These are phyloP conservation scores for Eremomyces bilateralis DNA, from an alignment of 495 filamentous ascomycete genomes.

Conservation along the genomic window DNA sequence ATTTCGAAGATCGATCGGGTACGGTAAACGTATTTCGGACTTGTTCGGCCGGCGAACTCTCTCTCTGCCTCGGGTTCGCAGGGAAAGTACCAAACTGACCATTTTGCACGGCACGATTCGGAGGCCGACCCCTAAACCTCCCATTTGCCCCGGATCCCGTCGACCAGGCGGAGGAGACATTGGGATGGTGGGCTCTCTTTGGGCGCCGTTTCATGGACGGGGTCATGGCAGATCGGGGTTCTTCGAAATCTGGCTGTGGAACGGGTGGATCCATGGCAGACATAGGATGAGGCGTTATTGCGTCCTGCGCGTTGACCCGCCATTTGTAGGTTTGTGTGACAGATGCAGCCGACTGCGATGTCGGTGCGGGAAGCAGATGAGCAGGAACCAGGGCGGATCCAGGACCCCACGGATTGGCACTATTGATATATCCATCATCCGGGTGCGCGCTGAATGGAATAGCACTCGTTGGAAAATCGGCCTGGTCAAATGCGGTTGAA, in stretches of 20 bases:
- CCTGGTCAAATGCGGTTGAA: conserved; percentile 28
- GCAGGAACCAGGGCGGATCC: conserved; percentile 15
- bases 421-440: conserved; percentile 23
- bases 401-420: conserved; percentile 15
- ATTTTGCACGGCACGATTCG: conserved; percentile 46
- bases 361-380: neutral
- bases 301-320: conserved; percentile 21
- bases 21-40: neutral
- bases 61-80: conserved; percentile 33
- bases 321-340: conserved; percentile 11
- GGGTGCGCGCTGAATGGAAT: conserved; percentile 38
- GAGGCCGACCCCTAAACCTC: conserved; percentile 66
- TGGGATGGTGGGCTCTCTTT: conserved; percentile 67
- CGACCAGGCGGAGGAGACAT: conserved; percentile 89
- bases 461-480: no score
- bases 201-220: conserved; percentile 35
- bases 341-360: conserved; percentile 8
- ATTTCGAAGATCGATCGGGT: neutral
- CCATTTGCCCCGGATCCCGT: conserved; percentile 43
- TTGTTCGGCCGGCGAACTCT: conserved; percentile 15
- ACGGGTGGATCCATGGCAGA: conserved; percentile 52
- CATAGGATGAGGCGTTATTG: conserved; percentile 49
- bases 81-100: conserved; percentile 82
- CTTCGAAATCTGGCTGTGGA: conserved; percentile 28
- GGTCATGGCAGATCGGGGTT: conserved; percentile 51